A percentile compares a stretch with the other conserved stretches of the same genome.
phyloP scores from a whole-genome alignment of 169 alveolate species.

The Plasmodium cynomolgi region DNA sequence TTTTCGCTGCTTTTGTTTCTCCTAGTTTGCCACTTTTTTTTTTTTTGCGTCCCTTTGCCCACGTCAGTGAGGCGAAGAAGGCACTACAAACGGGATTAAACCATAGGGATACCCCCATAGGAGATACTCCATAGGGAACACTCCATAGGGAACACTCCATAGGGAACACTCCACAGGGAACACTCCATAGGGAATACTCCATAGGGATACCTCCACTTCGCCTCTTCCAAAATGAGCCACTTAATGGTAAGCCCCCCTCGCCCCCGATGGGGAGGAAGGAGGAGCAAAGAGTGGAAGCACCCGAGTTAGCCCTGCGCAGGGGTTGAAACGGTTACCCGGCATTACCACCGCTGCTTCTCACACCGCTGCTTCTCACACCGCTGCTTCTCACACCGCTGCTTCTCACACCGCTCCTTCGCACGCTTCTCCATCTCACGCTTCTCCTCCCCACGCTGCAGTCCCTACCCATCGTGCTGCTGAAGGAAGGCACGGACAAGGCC shows the following conservation, averaged over 20 bases:
- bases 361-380: no score
- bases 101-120: background rate
- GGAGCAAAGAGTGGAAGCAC: background rate
- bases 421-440: background rate
- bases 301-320: background rate
- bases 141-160: background rate
- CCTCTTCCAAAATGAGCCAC: constrained; percentile 81
- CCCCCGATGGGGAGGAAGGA: background rate
- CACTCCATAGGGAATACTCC: no score
- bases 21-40: background rate
- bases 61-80: background rate
- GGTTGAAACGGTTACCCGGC: no score
- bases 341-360: no score
- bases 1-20: background rate
- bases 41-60: background rate
- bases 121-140: background rate
- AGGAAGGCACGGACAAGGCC: constrained; percentile 97
- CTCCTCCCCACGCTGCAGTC: constrained; percentile 75
- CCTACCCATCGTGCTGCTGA: constrained; percentile 93
- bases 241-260: constrained; percentile 75
- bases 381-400: background rate
- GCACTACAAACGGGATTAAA: background rate
- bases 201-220: background rate
- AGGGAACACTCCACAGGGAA: no score
- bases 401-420: background rate